A percentile compares a stretch with the other conserved stretches of the same genome.
These are phyloP conservation scores for Cyberlindnera amylophila DNA, from an alignment of 805 yeast genomes.

Conservation along the genomic window DNA sequence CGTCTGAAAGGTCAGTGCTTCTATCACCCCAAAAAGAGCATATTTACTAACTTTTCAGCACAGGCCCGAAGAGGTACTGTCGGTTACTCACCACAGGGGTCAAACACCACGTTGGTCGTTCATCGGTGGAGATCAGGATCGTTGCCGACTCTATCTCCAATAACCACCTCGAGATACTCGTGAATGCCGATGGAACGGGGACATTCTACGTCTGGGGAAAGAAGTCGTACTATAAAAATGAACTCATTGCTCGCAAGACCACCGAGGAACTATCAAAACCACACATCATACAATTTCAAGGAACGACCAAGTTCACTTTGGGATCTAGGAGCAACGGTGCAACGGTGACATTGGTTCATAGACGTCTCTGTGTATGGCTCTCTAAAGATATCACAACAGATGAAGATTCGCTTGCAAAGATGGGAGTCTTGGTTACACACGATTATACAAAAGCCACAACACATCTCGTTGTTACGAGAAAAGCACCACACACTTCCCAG, in stretches of 20 bases:
- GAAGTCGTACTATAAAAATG: neutral
- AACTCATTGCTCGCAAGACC: neutral
- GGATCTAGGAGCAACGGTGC: neutral
- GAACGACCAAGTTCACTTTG: neutral
- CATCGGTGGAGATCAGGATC: neutral
- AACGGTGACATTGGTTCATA: neutral
- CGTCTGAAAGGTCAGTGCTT: neutral
- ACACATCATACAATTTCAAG: neutral
- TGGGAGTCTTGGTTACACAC: conserved; percentile 2
- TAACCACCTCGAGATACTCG: neutral
- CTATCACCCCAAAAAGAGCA: neutral
- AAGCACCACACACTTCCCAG: neutral
- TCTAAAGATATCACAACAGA: neutral
- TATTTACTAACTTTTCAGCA: neutral
- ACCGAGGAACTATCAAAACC: neutral
- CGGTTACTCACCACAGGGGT: neutral
- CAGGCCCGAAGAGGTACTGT: neutral
- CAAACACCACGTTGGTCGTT: neutral
- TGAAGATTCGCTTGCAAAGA: neutral
- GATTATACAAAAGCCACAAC: conserved; percentile 5
- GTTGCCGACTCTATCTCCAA: neutral
- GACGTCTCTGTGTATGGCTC: neutral
- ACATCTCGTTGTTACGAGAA: conserved; percentile 1
- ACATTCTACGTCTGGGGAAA: neutral
- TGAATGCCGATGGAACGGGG: neutral